phyloP scores from a whole-genome alignment of 176 grass and related monocot genomes.

The Cenchrus fungigraminus region DNA sequence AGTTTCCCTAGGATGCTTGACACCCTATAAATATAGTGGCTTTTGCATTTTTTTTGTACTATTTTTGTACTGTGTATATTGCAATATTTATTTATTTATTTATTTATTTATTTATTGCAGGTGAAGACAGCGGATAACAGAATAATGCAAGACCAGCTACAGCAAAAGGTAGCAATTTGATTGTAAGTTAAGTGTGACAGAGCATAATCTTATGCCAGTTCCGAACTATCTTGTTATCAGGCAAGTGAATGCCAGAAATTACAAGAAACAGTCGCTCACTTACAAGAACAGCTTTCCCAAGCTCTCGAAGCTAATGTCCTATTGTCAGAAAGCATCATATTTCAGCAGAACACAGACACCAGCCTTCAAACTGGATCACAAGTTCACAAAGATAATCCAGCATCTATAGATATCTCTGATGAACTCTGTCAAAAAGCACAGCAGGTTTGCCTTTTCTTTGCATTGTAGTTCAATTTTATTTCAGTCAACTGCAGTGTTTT shows the following conservation, averaged over 20 bases:
- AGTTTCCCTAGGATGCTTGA: background rate
- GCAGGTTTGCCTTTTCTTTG: slow-evolving; percentile 56
- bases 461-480: slow-evolving; percentile 12
- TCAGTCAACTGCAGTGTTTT: background rate
- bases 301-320: slow-evolving; percentile 53
- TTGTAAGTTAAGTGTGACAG: slow-evolving; percentile 23
- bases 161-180: slow-evolving; percentile 57
- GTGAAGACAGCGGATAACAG: slow-evolving; percentile 84
- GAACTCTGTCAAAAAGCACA: slow-evolving; percentile 40
- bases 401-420: slow-evolving; percentile 37
- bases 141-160: slow-evolving; percentile 73
- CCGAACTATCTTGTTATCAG: slow-evolving; percentile 46
- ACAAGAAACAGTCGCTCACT: slow-evolving; percentile 54
- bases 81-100: background rate
- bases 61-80: slow-evolving; percentile 3
- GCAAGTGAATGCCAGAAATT: slow-evolving; percentile 59
- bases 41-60: background rate
- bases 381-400: slow-evolving; percentile 34
- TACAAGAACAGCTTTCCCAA: slow-evolving; percentile 67
- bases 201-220: slow-evolving; percentile 18
- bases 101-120: slow-evolving; percentile 49
- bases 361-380: slow-evolving; percentile 33
- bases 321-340: slow-evolving; percentile 38
- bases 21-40: background rate
- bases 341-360: slow-evolving; percentile 28